A percentile compares a stretch with the other conserved stretches of the same genome.
Evolutionary conservation across 495 filamentous ascomycete genomes (phyloP).

Genomic region (Xylaria acuta): DNA sequence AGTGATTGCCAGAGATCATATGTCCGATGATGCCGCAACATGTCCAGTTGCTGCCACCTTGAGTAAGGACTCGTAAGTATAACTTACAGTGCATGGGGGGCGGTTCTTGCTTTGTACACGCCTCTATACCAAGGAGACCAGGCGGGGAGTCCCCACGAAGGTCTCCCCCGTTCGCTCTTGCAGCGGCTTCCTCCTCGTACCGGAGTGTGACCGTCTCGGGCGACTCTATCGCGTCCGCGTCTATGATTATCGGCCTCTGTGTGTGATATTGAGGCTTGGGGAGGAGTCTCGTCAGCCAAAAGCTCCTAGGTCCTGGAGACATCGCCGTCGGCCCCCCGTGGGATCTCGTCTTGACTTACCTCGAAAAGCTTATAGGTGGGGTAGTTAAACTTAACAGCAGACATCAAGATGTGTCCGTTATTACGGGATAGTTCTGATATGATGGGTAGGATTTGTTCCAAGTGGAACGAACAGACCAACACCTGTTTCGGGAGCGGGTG

Average conservation of each 20-base stretch:
- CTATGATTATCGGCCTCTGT: conserved; percentile 56
- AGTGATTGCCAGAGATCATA: conserved; percentile 36
- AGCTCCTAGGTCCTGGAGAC: background rate
- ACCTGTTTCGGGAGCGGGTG: conserved; percentile 42
- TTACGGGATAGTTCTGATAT: conserved; percentile 25
- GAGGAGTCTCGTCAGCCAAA: conserved; percentile 13
- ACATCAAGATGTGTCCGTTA: conserved; percentile 55
- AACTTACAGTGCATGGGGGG: conserved; percentile 57
- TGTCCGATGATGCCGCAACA: background rate
- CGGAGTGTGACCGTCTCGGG: conserved; percentile 57
- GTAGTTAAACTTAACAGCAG: conserved; percentile 55
- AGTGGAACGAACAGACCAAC: conserved; percentile 32
- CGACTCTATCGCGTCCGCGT: conserved; percentile 53
- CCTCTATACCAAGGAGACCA: conserved; percentile 58
- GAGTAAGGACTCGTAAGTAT: background rate
- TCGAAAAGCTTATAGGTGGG: conserved; percentile 59
- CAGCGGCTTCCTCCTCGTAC: conserved; percentile 55
- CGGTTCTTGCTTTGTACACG: conserved; percentile 52
- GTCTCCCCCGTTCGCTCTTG: conserved; percentile 53
- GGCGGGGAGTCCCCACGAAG: conserved; percentile 55
- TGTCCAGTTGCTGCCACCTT: background rate
- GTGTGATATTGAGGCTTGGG: conserved; percentile 54
- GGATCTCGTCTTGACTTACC: conserved; percentile 42
- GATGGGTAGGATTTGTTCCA: conserved; percentile 29
- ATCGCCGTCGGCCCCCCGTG: background rate